Evolutionary conservation across 768 basidiomycete species (phyloP).

Genomic region (Trametes coccinea): DNA sequence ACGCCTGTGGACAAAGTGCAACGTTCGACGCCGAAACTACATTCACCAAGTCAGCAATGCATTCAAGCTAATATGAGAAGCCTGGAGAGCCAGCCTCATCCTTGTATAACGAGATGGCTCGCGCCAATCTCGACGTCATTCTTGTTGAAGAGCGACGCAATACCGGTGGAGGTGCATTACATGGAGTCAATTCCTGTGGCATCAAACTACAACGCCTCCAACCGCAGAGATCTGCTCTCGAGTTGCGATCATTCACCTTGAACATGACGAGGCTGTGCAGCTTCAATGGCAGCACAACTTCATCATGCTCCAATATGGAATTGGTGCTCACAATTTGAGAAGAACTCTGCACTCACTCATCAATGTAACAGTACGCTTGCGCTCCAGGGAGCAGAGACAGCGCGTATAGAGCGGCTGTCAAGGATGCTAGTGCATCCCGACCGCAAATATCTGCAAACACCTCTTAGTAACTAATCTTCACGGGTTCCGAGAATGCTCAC

Average conservation of each 20-base stretch:
- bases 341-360: constrained; percentile 3
- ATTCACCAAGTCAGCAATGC: not conserved
- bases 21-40: constrained; percentile 3
- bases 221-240: no score
- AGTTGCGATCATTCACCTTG: not conserved
- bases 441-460: not conserved
- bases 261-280: constrained; percentile 2
- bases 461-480: not conserved
- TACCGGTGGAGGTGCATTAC: no score
- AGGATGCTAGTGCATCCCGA: not conserved
- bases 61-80: not conserved
- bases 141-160: no score
- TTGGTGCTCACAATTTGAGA: not conserved
- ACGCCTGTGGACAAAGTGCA: constrained; percentile 16
- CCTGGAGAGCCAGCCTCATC: not conserved
- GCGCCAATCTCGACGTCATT: no score
- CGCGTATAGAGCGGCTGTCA: not conserved
- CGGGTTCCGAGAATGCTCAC: not conserved
- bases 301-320: not conserved
- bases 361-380: constrained; percentile 8
- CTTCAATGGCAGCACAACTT: not conserved
- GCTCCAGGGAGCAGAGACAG: constrained; percentile 4
- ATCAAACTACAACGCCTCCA: no score
- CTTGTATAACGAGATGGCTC: no score
- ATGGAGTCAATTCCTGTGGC: no score